These are phyloP conservation scores for Hirschioporus abietinus DNA, from an alignment of 768 basidiomycete species.

Conservation along the genomic window DNA sequence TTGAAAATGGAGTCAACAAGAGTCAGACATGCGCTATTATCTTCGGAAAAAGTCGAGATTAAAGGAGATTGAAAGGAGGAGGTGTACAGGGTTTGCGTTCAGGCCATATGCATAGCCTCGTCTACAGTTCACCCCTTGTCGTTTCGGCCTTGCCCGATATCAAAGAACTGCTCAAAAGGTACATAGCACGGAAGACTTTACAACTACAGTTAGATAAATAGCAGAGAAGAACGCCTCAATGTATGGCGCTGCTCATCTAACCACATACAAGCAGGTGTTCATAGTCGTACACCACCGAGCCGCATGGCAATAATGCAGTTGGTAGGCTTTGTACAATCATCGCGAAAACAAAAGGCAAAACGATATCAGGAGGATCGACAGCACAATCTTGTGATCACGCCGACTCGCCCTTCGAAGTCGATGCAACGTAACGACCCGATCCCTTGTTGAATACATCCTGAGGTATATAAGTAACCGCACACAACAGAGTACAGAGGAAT, in stretches of 20 bases:
- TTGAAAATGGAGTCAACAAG: background rate
- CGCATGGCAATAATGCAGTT: no score
- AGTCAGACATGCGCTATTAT: no score
- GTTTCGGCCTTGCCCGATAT: background rate
- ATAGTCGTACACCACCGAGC: background rate
- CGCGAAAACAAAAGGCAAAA: background rate
- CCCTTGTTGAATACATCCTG: slow-evolving; percentile 6
- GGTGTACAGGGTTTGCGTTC: no score
- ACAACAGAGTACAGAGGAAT: background rate
- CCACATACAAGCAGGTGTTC: background rate
- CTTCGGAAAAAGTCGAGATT: no score
- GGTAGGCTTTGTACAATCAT: no score
- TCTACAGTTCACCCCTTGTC: background rate
- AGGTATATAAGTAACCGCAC: background rate
- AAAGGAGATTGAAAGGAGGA: no score
- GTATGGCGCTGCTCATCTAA: background rate
- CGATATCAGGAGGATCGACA: background rate
- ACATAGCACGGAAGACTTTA: background rate
- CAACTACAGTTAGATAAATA: background rate
- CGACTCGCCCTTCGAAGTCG: background rate
- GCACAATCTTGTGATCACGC: background rate
- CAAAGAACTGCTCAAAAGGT: background rate
- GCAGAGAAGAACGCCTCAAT: background rate
- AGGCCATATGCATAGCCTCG: no score
- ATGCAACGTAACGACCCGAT: slow-evolving; percentile 3